These are phyloP conservation scores for Tylopilus microsporus DNA, from an alignment of 1,284 basidiomycete genomes.

Conservation along the genomic window DNA sequence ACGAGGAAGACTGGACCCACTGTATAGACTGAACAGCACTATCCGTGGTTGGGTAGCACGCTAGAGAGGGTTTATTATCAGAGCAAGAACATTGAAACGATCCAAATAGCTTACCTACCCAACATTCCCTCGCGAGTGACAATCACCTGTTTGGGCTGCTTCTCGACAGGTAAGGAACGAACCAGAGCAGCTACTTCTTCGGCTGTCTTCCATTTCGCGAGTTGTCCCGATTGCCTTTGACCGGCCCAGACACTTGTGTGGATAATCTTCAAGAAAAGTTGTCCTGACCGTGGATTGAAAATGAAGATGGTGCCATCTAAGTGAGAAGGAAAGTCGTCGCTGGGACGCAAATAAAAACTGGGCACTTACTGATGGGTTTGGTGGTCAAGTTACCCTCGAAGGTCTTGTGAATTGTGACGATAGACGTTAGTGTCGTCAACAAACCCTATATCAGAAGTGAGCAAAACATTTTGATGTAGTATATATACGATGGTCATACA, in stretches of 20 bases:
- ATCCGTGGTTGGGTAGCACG: conserved; percentile 98
- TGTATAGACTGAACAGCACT: conserved; percentile 98
- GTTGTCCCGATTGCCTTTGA: conserved; percentile 98
- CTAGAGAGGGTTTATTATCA: conserved; percentile 32
- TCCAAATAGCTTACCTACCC: conserved; percentile 47
- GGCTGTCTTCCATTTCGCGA: conserved; percentile 99
- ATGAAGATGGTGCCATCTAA: conserved; percentile 97
- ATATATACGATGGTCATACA: conserved; percentile 50
- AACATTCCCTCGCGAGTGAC: conserved; percentile 99
- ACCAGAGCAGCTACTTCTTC: conserved; percentile 99
- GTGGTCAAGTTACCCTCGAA: conserved; percentile 99
- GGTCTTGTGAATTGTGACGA: conserved; percentile 99
- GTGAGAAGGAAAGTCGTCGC: conserved; percentile 1
- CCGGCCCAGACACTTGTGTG: conserved; percentile 99
- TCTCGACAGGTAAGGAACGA: conserved; percentile 95
- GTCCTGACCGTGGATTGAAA: conserved; percentile 98
- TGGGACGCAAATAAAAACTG: background rate
- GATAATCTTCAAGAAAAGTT: conserved; percentile 98
- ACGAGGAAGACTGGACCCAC: conserved; percentile 33
- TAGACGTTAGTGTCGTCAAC: conserved; percentile 99
- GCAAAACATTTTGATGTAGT: background rate
- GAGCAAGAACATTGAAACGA: background rate
- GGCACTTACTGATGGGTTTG: conserved; percentile 85
- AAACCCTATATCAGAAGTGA: conserved; percentile 58
- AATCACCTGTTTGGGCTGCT: conserved; percentile 99